A percentile compares a stretch with the other conserved stretches of the same genome.
Evolutionary conservation across 306 rosid species (phyloP).

Genomic region (Cicer pinnatifidum): DNA sequence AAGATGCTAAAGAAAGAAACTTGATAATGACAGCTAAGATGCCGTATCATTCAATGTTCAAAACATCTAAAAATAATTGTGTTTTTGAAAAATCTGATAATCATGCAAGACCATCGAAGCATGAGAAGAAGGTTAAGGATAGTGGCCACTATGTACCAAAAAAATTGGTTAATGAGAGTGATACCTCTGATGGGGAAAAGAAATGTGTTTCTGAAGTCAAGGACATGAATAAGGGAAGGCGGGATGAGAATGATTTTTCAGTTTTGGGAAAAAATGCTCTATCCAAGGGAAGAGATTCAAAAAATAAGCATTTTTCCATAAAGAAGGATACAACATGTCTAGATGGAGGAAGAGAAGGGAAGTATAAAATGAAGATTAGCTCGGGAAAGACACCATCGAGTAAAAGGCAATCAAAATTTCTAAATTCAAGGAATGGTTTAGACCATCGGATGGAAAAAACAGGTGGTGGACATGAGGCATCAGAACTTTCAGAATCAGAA

Average conservation of each 20-base stretch:
- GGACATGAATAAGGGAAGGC: constrained; percentile 47
- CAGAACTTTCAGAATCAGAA: constrained; percentile 47
- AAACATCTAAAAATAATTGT: constrained; percentile 47
- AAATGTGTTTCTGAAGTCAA: constrained; percentile 45
- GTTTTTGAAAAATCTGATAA: constrained; percentile 47
- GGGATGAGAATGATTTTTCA: constrained; percentile 42
- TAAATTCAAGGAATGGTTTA: constrained; percentile 47
- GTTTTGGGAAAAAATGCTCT: constrained; percentile 45
- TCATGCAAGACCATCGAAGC: constrained; percentile 45
- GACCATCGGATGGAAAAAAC: constrained; percentile 47
- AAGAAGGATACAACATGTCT: constrained; percentile 44
- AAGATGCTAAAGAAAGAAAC: constrained; percentile 83
- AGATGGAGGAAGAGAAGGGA: constrained; percentile 50
- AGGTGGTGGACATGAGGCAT: constrained; percentile 46
- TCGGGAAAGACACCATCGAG: constrained; percentile 45
- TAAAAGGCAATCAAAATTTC: constrained; percentile 54
- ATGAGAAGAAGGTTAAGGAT: constrained; percentile 52
- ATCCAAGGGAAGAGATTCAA: constrained; percentile 40
- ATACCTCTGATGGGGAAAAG: constrained; percentile 50
- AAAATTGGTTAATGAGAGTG: constrained; percentile 42
- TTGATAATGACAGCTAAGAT: constrained; percentile 55
- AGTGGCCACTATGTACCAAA: constrained; percentile 42
- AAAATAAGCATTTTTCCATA: constrained; percentile 44
- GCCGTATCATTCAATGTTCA: constrained; percentile 71
- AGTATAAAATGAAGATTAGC: constrained; percentile 37